Conservation (phyloP, 2,329 filamentous ascomycete genomes). For the Xylaria sp. region DNA sequence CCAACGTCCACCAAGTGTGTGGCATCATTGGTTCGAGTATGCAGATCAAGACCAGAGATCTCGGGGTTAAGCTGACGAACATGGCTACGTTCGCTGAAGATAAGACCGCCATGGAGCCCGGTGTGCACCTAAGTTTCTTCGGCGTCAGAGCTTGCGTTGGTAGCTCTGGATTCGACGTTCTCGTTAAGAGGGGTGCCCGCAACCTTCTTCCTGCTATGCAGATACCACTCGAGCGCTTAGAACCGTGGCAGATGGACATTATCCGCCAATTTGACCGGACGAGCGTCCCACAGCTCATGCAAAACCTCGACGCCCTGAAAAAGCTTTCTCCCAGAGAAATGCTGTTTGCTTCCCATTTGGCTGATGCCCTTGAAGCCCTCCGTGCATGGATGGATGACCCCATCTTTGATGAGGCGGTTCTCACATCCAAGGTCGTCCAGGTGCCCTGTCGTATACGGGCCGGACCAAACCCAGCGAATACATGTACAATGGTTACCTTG, state of each 20-base stretch:
- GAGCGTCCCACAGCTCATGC: slow-evolving; percentile 43
- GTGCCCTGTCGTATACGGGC: slow-evolving; percentile 40
- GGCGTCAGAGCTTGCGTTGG: slow-evolving; percentile 56
- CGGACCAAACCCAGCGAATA: slow-evolving; percentile 18
- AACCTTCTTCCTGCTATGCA: slow-evolving; percentile 64
- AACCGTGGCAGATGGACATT: slow-evolving; percentile 58
- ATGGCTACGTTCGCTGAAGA: slow-evolving; percentile 64
- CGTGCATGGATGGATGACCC: slow-evolving; percentile 43
- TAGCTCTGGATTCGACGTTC: slow-evolving; percentile 62
- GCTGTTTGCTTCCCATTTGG: slow-evolving; percentile 50
- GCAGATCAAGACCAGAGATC: slow-evolving; percentile 68
- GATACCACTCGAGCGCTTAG: slow-evolving; percentile 55
- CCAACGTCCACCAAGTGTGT: slow-evolving; percentile 67
- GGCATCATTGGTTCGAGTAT: slow-evolving; percentile 71
- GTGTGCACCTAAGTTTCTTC: slow-evolving; percentile 62
- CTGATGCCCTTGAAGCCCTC: slow-evolving; percentile 42
- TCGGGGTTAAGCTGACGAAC: slow-evolving; percentile 62
- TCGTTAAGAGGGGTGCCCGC: slow-evolving; percentile 58
- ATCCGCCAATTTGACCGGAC: slow-evolving; percentile 53
- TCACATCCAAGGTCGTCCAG: slow-evolving; percentile 43
- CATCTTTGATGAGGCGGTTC: slow-evolving; percentile 45
- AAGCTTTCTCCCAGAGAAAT: slow-evolving; percentile 44
- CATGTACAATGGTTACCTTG: slow-evolving; percentile 55
- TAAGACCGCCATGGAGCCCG: slow-evolving; percentile 51
- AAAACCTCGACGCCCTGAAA: slow-evolving; percentile 42